These are phyloP conservation scores for Eutrema yunnanense DNA, from an alignment of 345 rosid genomes.

Conservation along the genomic window DNA sequence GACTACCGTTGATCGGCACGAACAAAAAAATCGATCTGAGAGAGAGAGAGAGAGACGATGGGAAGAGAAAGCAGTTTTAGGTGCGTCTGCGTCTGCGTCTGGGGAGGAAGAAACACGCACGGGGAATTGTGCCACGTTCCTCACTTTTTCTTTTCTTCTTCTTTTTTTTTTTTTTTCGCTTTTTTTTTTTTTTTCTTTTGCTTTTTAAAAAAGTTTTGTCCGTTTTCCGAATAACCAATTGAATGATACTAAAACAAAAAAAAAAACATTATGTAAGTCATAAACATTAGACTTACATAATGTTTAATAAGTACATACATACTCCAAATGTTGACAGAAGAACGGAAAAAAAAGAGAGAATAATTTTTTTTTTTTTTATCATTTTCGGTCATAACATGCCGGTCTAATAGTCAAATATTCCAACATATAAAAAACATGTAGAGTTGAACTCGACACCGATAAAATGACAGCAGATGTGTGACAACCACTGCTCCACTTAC, in stretches of 20 bases:
- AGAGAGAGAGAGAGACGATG: not conserved
- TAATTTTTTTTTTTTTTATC: not conserved
- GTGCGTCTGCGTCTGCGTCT: constrained; percentile 28
- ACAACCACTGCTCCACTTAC: too few relatives aligned
- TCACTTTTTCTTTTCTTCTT: constrained; percentile 4
- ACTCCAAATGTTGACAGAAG: not conserved
- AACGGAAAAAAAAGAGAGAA: not conserved
- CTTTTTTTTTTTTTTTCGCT: not conserved
- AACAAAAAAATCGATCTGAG: constrained; percentile 19
- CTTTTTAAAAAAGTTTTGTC: constrained; percentile 21
- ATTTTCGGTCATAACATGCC: too few relatives aligned
- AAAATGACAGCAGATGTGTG: too few relatives aligned
- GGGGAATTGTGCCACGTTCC: constrained; percentile 60
- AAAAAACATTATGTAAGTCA: not conserved
- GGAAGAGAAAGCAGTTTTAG: not conserved
- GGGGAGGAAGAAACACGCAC: constrained; percentile 27
- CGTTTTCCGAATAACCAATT: not conserved
- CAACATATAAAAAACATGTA: too few relatives aligned
- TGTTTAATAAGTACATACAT: not conserved
- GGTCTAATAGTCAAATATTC: too few relatives aligned
- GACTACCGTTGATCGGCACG: constrained; percentile 20
- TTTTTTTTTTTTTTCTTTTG: constrained; percentile 3
- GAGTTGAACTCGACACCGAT: too few relatives aligned
- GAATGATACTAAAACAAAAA: not conserved
- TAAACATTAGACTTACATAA: not conserved